phyloP scores from a whole-genome alignment of 257 asterid species.

The Plantago major region DNA sequence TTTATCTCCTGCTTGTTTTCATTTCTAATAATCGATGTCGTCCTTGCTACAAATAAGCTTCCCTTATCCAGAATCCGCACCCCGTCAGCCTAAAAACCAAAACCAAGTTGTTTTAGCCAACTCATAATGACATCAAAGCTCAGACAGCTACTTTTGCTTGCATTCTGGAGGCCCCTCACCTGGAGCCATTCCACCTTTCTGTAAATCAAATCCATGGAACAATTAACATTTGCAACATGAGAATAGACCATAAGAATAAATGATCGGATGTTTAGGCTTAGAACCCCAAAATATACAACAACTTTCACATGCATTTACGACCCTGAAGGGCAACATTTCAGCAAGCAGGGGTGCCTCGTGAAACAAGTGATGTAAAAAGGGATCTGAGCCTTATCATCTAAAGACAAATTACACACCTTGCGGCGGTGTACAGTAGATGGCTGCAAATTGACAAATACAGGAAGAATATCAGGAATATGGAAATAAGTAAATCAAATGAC shows the following conservation, averaged over 20 bases:
- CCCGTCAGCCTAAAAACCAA: too few species aligned
- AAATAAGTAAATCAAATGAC: not conserved
- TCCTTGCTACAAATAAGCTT: too few species aligned
- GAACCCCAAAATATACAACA: not conserved
- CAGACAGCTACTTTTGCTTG: constrained; percentile 63
- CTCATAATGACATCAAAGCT: not conserved
- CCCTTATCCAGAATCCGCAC: too few species aligned
- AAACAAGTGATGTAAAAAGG: not conserved
- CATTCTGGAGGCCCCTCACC: constrained; percentile 92
- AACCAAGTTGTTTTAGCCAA: too few species aligned
- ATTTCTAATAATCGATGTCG: too few species aligned
- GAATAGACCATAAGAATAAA: not conserved
- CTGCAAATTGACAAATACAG: too few species aligned
- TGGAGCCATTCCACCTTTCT: constrained; percentile 57
- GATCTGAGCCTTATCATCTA: not conserved
- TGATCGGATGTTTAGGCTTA: not conserved
- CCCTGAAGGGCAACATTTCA: not conserved
- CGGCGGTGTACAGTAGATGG: constrained; percentile 13
- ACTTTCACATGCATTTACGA: not conserved
- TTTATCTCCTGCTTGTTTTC: too few species aligned
- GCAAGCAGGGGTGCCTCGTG: not conserved
- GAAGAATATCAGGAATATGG: not conserved
- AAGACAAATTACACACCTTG: constrained; percentile 17
- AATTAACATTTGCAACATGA: not conserved
- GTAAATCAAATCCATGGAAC: constrained; percentile 13